These are phyloP conservation scores for Lipomyces orientalis DNA, from an alignment of 805 yeast species.

Conservation along the genomic window DNA sequence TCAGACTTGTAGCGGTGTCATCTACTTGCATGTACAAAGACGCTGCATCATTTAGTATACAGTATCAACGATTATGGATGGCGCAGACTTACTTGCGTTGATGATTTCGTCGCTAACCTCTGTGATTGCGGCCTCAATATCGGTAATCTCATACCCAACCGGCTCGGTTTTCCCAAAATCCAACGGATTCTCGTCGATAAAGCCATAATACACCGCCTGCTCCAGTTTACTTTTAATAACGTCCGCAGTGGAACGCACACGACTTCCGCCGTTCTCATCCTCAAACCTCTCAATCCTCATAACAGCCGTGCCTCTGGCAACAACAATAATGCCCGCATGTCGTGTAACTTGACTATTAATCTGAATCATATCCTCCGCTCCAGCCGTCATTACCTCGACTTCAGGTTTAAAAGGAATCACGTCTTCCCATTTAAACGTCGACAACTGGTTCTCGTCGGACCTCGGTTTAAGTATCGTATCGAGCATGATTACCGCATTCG, in stretches of 20 bases:
- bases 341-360: conserved; percentile 40
- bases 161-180: conserved; percentile 53
- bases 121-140: conserved; percentile 58
- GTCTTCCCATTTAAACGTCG: conserved; percentile 78
- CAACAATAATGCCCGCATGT: conserved; percentile 55
- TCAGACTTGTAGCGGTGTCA: conserved; percentile 43
- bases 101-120: conserved; percentile 63
- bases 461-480: conserved; percentile 56
- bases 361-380: conserved; percentile 52
- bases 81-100: conserved; percentile 46
- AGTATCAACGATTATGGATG: not conserved
- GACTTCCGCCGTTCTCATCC: conserved; percentile 24
- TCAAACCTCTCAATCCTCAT: conserved; percentile 60
- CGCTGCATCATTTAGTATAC: conserved; percentile 5
- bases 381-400: conserved; percentile 63
- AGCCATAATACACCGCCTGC: conserved; percentile 77
- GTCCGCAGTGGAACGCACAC: conserved; percentile 35
- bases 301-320: conserved; percentile 66
- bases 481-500: conserved; percentile 66
- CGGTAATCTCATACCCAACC: conserved; percentile 52
- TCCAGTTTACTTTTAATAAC: conserved; percentile 75
- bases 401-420: conserved; percentile 61
- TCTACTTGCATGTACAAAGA: conserved; percentile 27
- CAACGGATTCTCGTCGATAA: conserved; percentile 50
- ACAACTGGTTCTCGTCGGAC: conserved; percentile 44